Evolutionary conservation across 345 rosid species (phyloP), one percentile per base, ranked within the genome.

Genomic region (Tarenaya hassleriana): DNA sequence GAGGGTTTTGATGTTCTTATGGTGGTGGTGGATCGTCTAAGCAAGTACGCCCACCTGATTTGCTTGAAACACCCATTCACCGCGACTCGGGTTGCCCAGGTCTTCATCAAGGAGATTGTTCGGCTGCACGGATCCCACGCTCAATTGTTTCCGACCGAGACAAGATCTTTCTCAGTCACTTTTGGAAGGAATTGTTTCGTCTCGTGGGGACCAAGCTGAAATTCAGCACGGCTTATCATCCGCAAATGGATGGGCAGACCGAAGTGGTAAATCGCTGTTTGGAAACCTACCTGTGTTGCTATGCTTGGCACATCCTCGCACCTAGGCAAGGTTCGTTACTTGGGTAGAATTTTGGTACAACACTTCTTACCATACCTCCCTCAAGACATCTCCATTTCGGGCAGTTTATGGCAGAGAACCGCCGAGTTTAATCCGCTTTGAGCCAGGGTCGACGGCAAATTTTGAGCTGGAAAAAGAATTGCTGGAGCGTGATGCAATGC

Each of bases 21-120:
- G 4, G 58, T 54, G 31, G 58, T 54, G 8, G 47, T 54, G 13
- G 58, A 54, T 54, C 4, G 34, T 4, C 21, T 54, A 3, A 16
- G 10, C 7, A 54, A 54, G 18, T 38, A 27, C 3, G 21, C 44
- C 14, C 45, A 34, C 15, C 34, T 52, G 8, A 4, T 52, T 5
- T 7, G 44, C 20, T 13, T 54, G n/a, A 5, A 24, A 4, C 51
- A 56, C 18, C 60, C 37, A 0, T 56, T 11, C 15, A 7, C 31
- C 7, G 38, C 50, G 2, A 56, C 9, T 38, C 1, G 5, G 10
- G 60, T 56, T 4, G 50, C 7, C 4, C 0, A n/a, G 1, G 5
- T 1, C 14, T 42, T 56, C 29, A 24, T 56, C 2, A 13, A 56
- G 1, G 7, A n/a, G 13, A 14, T 56, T 10, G 4, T 41, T 5